Percentiles rank a stretch among this genome's conserved stretches.
Evolutionary conservation across 2,329 filamentous ascomycete genomes (phyloP).

Genomic region (Nothopassalora personata): DNA sequence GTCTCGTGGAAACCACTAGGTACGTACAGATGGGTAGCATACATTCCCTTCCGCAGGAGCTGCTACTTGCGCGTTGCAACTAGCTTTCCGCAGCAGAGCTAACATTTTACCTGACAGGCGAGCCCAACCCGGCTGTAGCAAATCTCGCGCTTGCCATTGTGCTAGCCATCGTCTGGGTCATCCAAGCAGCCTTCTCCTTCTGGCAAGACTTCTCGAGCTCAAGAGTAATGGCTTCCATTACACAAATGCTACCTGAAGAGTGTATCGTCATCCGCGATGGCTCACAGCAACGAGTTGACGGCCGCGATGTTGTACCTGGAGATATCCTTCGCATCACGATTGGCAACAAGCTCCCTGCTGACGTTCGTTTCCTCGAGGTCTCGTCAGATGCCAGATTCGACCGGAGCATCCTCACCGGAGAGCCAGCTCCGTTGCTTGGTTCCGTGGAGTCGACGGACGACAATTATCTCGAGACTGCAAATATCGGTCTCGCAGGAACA

Average conservation of each 20-base stretch:
- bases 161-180: conserved; percentile 61
- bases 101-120: neutral
- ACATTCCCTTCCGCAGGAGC: no score
- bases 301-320: conserved; percentile 61
- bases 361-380: conserved; percentile 63
- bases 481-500: conserved; percentile 73
- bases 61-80: no score
- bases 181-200: conserved; percentile 54
- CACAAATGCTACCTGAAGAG: conserved; percentile 70
- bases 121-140: conserved; percentile 52
- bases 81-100: no score
- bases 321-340: conserved; percentile 64
- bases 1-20: conserved; percentile 67
- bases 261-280: conserved; percentile 62
- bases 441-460: conserved; percentile 62
- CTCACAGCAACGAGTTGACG: conserved; percentile 33
- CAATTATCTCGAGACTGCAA: conserved; percentile 72
- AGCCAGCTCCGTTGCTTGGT: conserved; percentile 57
- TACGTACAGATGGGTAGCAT: conserved; percentile 35
- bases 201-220: conserved; percentile 66
- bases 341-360: conserved; percentile 69
- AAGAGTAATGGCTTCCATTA: conserved; percentile 75
- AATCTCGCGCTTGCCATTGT: conserved; percentile 72
- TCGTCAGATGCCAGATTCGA: conserved; percentile 68
- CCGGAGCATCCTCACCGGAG: conserved; percentile 65